Conservation (phyloP, 2,329 filamentous ascomycete genomes). For the Leptographium wingfieldii region DNA sequence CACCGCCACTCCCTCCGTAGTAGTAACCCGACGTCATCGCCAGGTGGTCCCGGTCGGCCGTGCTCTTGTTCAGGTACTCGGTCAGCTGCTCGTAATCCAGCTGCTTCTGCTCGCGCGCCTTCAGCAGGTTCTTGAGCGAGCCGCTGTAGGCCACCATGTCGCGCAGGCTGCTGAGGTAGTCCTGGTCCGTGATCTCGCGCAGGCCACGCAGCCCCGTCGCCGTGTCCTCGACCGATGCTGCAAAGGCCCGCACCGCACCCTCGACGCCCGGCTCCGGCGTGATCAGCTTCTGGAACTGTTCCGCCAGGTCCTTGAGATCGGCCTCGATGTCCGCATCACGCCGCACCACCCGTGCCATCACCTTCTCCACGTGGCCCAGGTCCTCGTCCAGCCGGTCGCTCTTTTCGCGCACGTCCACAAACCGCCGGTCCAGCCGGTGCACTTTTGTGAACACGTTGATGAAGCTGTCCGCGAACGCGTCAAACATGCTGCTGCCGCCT, state of each 20-base stretch:
- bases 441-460: slow-evolving; percentile 96
- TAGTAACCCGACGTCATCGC: slow-evolving; percentile 39
- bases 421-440: slow-evolving; percentile 87
- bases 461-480: slow-evolving; percentile 90
- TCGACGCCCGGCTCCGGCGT: slow-evolving; percentile 81
- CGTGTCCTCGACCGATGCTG: slow-evolving; percentile 73
- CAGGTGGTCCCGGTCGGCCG: slow-evolving; percentile 71
- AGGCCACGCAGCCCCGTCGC: slow-evolving; percentile 66
- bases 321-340: slow-evolving; percentile 77
- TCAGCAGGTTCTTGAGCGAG: slow-evolving; percentile 78
- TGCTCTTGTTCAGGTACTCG: slow-evolving; percentile 88
- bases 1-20: slow-evolving; percentile 13
- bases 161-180: slow-evolving; percentile 81
- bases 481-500: slow-evolving; percentile 49
- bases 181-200: slow-evolving; percentile 85
- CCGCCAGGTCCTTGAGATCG: slow-evolving; percentile 80
- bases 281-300: slow-evolving; percentile 90
- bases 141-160: slow-evolving; percentile 93
- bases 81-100: slow-evolving; percentile 93
- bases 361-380: slow-evolving; percentile 83
- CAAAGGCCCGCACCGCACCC: slow-evolving; percentile 70
- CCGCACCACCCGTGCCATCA: slow-evolving; percentile 80
- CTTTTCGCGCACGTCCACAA: slow-evolving; percentile 85
- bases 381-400: slow-evolving; percentile 93
- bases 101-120: slow-evolving; percentile 92